These are phyloP conservation scores for Pestalotiopsis sp. DNA, from an alignment of 2,329 filamentous ascomycete species.

Conservation along the genomic window DNA sequence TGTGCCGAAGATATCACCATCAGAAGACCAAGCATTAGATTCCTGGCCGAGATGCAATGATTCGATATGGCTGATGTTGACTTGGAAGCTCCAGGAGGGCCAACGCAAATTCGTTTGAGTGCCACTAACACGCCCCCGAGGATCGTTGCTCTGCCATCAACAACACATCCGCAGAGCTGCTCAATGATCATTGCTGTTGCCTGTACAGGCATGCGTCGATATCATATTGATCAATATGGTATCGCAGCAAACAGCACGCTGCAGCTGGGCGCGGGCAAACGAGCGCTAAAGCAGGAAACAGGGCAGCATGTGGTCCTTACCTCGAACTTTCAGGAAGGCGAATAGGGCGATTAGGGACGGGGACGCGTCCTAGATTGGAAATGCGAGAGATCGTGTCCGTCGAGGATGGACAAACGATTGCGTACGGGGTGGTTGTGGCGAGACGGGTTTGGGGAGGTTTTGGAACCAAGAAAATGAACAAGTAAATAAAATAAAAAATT, in stretches of 20 bases:
- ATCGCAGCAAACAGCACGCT: constrained; percentile 12
- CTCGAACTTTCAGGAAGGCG: constrained; percentile 3
- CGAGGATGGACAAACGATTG: neutral
- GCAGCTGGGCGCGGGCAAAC: neutral
- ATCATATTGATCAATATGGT: constrained; percentile 4
- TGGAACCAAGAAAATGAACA: neutral
- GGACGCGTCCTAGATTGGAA: neutral
- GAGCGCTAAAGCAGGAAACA: constrained; percentile 15
- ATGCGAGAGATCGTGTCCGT: neutral
- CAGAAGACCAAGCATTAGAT: neutral
- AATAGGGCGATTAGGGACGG: constrained; percentile 5
- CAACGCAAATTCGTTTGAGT: neutral
- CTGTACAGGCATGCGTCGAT: neutral
- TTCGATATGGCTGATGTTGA: neutral
- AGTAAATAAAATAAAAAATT: neutral
- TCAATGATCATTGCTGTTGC: neutral
- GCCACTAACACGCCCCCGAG: too few relatives aligned
- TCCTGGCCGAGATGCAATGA: neutral
- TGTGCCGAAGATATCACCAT: too few relatives aligned
- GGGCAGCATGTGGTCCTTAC: constrained; percentile 18
- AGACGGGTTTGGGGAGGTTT: neutral
- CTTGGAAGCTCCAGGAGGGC: neutral
- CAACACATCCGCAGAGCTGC: neutral
- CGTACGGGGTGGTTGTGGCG: neutral
- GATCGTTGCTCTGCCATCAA: too few relatives aligned